These are phyloP conservation scores for Nigrospora sphaerica DNA, from an alignment of 2,329 filamentous ascomycete genomes.

Conservation along the genomic window DNA sequence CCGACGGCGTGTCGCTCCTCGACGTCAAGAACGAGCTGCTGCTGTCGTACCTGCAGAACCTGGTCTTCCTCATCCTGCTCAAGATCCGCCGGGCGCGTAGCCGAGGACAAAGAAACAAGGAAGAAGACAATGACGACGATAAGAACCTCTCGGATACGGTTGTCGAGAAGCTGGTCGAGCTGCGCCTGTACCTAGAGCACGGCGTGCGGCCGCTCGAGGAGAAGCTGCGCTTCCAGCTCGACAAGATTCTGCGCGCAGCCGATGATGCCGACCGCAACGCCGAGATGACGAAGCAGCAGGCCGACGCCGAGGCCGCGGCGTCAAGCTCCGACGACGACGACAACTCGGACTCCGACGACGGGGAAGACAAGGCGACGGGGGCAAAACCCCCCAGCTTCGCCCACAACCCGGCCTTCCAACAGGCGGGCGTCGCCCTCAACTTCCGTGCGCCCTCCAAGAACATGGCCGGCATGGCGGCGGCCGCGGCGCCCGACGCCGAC, in stretches of 20 bases:
- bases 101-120: constrained; percentile 11
- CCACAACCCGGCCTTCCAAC: constrained; percentile 6
- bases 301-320: constrained; percentile 4
- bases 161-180: constrained; percentile 80
- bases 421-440: constrained; percentile 12
- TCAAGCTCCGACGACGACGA: constrained; percentile 27
- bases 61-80: constrained; percentile 79
- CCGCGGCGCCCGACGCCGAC: constrained; percentile 26
- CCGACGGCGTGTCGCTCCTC: constrained; percentile 90
- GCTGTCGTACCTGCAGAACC: constrained; percentile 89
- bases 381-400: constrained; percentile 12
- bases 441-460: constrained; percentile 26
- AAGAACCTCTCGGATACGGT: constrained; percentile 55
- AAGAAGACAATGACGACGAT: constrained; percentile 23
- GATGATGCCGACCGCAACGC: constrained; percentile 58
- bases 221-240: constrained; percentile 89
- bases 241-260: constrained; percentile 84
- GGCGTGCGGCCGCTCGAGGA: constrained; percentile 86
- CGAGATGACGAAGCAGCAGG: constrained; percentile 19
- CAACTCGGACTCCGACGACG: constrained; percentile 26
- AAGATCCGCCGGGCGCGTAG: constrained; percentile 57
- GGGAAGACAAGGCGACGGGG: constrained; percentile 19
- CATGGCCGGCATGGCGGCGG: constrained; percentile 21
- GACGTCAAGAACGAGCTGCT: constrained; percentile 97
- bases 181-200: constrained; percentile 88